phyloP scores from a whole-genome alignment of 306 rosid genomes.

The Boehmeria nivea region DNA sequence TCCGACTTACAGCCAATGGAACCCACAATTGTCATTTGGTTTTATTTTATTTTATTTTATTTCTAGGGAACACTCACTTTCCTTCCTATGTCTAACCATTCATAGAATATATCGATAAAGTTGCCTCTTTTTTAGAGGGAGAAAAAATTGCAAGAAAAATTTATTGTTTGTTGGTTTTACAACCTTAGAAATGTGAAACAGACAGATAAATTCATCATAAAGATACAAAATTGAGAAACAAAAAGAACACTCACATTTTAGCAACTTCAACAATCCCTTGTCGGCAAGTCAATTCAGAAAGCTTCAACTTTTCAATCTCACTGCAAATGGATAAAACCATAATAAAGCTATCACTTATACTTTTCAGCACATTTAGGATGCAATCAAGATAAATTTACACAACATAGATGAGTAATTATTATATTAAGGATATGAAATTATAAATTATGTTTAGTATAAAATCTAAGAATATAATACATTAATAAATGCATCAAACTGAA shows the following conservation, averaged over 20 bases:
- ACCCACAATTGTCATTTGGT: no score
- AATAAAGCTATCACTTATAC: constrained; percentile 8
- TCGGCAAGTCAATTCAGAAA: constrained; percentile 85
- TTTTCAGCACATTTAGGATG: background rate
- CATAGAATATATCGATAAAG: background rate
- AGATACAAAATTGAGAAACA: constrained; percentile 12
- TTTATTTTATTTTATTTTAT: no score
- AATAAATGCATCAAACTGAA: no score
- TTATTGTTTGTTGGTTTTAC: no score
- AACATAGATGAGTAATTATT: background rate
- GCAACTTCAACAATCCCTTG: constrained; percentile 96
- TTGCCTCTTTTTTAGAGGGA: no score
- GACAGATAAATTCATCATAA: background rate
- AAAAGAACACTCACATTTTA: constrained; percentile 68
- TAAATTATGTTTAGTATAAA: background rate
- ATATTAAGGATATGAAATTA: no score
- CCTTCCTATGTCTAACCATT: no score
- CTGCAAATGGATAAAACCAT: constrained; percentile 37
- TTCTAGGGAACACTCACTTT: no score
- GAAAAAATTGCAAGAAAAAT: no score
- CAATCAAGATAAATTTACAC: background rate
- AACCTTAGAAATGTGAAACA: no score
- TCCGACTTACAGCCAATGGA: no score
- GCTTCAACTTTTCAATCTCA: constrained; percentile 94
- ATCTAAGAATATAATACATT: background rate